Evolutionary conservation across 2,329 filamentous ascomycete species (phyloP).

Genomic region (Thermothelomyces thermophilus): DNA sequence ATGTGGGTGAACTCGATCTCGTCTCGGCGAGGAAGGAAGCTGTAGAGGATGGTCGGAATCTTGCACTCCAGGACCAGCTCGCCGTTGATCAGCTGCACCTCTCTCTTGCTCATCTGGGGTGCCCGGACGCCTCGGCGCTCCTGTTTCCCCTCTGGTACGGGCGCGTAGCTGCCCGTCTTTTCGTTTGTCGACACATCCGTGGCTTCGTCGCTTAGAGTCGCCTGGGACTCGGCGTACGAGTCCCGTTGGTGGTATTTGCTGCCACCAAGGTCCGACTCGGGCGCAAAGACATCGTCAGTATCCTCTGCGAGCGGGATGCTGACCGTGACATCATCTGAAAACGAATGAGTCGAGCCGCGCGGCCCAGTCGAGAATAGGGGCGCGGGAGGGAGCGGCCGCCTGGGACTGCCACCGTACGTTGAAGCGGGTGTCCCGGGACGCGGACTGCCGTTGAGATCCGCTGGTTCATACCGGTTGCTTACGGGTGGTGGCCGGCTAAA

Average conservation of each 20-base stretch:
- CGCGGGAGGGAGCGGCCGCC: constrained; percentile 79
- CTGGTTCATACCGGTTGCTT: constrained; percentile 71
- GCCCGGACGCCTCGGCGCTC: constrained; percentile 78
- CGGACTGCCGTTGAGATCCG: constrained; percentile 83
- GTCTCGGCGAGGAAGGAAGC: constrained; percentile 86
- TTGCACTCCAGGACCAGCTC: constrained; percentile 98
- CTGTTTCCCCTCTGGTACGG: constrained; percentile 80
- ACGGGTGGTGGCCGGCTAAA: constrained; percentile 66
- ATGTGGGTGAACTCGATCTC: constrained; percentile 97
- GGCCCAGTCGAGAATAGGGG: constrained; percentile 63
- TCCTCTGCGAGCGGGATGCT: constrained; percentile 61
- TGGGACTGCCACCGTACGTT: constrained; percentile 78
- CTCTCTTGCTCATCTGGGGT: constrained; percentile 85
- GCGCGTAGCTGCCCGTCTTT: constrained; percentile 76
- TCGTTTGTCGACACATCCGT: constrained; percentile 32
- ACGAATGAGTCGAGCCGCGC: constrained; percentile 39
- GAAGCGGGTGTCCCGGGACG: constrained; percentile 87
- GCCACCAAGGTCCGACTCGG: constrained; percentile 46
- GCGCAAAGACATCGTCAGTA: constrained; percentile 68
- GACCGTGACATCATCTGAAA: constrained; percentile 63
- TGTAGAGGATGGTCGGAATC: constrained; percentile 96
- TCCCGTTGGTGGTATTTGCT: constrained; percentile 49
- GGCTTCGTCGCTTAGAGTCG: constrained; percentile 45
- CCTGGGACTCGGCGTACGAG: constrained; percentile 52
- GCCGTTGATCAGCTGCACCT: constrained; percentile 93